Conservation (phyloP, 2,329 filamentous ascomycete genomes). For the Cercospora zeae-maydis region DNA sequence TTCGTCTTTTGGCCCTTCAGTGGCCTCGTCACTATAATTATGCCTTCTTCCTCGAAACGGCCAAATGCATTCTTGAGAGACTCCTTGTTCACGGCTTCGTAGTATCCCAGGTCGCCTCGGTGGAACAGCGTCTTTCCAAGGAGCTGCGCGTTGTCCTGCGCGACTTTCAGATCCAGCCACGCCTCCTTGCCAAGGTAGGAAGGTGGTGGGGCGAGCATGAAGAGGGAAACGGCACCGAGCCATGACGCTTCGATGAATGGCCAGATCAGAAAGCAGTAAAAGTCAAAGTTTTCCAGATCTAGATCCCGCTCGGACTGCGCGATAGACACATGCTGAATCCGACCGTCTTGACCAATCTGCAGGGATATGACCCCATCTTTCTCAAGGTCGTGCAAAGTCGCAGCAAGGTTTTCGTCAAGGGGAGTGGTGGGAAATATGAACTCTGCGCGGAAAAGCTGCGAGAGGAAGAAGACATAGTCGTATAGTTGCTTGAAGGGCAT, state of each 20-base stretch:
- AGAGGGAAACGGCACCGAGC: constrained; percentile 82
- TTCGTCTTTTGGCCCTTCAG: constrained; percentile 51
- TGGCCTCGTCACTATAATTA: constrained; percentile 68
- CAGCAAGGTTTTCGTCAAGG: constrained; percentile 72
- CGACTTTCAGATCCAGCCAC: constrained; percentile 59
- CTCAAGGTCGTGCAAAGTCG: constrained; percentile 73
- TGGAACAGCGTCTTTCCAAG: constrained; percentile 96
- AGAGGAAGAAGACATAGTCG: constrained; percentile 82
- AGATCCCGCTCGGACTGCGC: constrained; percentile 69
- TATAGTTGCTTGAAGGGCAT: constrained; percentile 65
- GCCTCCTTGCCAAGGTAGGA: constrained; percentile 43
- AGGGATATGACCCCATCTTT: constrained; percentile 72
- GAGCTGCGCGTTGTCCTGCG: constrained; percentile 68
- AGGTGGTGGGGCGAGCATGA: constrained; percentile 74
- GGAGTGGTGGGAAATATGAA: constrained; percentile 95
- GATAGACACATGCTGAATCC: constrained; percentile 67
- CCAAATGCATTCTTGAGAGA: constrained; percentile 90
- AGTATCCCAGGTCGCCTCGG: constrained; percentile 94
- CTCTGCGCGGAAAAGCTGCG: constrained; percentile 88
- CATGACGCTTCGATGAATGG: constrained; percentile 94
- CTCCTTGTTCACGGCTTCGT: constrained; percentile 97
- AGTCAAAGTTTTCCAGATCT: constrained; percentile 93
- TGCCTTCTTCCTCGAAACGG: constrained; percentile 85
- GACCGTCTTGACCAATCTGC: constrained; percentile 50
- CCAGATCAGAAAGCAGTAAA: constrained; percentile 98